Base-by-base conservation (phyloP, 257 asterid species). In the Haberlea rhodopensis region DNA sequence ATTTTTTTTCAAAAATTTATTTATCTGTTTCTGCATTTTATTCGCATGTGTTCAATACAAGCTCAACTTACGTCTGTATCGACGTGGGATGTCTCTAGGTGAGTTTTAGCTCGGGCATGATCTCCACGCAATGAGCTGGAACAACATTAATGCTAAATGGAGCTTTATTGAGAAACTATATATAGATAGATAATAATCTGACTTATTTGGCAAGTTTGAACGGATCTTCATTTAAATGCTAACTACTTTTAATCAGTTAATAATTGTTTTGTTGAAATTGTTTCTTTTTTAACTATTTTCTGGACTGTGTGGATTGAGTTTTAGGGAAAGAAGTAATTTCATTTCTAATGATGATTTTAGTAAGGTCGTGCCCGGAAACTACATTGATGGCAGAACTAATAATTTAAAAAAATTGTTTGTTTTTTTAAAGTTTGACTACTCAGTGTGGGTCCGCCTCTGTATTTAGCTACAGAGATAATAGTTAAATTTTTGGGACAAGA, bases 141-240 rank as follows among this genome's bases (percentile, higher is more conserved):
- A 53, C 46, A 21, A 28, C 28, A 10, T 63, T 5, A 52, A 53
- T 66, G 48, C 70, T 32, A 15, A 49, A n/a, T 1, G 28, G 49
- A 24, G 65, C 19, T 25, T 58, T 63, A 53, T 32, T 59, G 60
- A 73, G 58, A 23, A 73, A 68, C 58, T 69, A 43, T 4, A 43
- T 5, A 43, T 43, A 43, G 51, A 43, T 43, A 43, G 51, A 43
- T 43, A 16, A 43, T 5, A 53, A 61, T 40, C 8, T 68, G 66
- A n/a, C 34, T 43, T 29, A 29, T 52, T 63, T 67, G 75, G 77
- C 66, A 66, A 70, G 65, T 52, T 70, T 58, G 19, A 63, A 49
- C n/a, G 20, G 52, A 69, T 69, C 54, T 56, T 58, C 29, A 5
- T 48, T 52, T 61, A 57, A 28, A 29, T 57, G 45, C 34, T 31